Evolutionary conservation across 2,329 filamentous ascomycete genomes (phyloP), one percentile per base, ranked within the genome.

Genomic region (Fusarium ramigenum): DNA sequence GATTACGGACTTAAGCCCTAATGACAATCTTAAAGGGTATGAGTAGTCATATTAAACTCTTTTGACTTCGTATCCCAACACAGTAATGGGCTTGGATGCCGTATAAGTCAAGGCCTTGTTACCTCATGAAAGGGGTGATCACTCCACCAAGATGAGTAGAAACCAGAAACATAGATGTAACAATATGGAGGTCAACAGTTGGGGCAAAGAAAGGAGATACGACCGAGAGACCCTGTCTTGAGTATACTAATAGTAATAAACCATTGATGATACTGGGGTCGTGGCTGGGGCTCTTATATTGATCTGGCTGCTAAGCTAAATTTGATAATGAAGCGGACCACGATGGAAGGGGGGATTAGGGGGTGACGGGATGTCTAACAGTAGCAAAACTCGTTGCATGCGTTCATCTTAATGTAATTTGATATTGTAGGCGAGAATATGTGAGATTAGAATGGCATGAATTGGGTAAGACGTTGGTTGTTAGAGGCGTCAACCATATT

Each of bases 391-490:
- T 53, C 49, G 34, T 23, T 42, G 32, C 34, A 43, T 23, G 47
- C 43, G 16, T 49, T 59, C 57, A 63, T 63, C 42, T 63, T 54
- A 69, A 42, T 70, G 42, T 65, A 44, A 69, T 69, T 69, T 69
- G 42, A 50, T 46, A 28, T 15, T 46, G 52, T 47, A 69, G 58
- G 63, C 64, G 71, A 74, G 46, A 44, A 32, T 28, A 52, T 39
- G 58, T 63, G 68, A 74, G 52, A 74, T 74, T 68, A 53, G 37
- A 56, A 52, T 34, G 52, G 40, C 36, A 59, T 66, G 57, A 65
- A 73, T 50, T 70, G 61, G 70, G 70, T 60, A 73, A 73, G 70
- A 71, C 46, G 70, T 52, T 71, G 25, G 25, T 14, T 47, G 43
- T 65, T 70, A 43, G 66, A 53, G 66, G 66, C 60, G 66, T 69